phyloP scores from a whole-genome alignment of 441 rosid genomes.

The Erodium texanum region DNA sequence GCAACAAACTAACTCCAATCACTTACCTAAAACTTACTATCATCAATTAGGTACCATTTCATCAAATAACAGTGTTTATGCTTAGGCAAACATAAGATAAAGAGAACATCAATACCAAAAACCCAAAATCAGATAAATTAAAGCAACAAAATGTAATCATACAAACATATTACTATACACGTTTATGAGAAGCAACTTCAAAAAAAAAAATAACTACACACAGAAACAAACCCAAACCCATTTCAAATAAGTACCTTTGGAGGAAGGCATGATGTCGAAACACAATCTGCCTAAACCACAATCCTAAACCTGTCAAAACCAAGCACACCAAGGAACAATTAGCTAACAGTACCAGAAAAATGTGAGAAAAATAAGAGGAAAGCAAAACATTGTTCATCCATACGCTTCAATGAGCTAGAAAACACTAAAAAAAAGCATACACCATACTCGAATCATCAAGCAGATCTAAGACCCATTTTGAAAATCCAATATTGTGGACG shows the following conservation, averaged over 20 bases:
- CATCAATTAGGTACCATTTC: too few species aligned
- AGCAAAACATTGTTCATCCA: not conserved
- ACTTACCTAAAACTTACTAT: too few species aligned
- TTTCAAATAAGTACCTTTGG: not conserved
- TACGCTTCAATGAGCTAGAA: not conserved
- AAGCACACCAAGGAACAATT: not conserved
- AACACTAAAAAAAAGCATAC: not conserved
- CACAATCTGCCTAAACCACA: not conserved
- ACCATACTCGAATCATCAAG: not conserved
- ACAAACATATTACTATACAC: not conserved
- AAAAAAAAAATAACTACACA: not conserved
- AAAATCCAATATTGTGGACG: not conserved
- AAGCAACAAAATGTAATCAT: not conserved
- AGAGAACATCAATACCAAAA: not conserved
- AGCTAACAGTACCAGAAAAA: not conserved
- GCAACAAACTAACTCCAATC: too few species aligned
- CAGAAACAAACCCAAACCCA: not conserved
- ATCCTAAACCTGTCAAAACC: not conserved
- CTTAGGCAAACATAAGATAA: too few species aligned
- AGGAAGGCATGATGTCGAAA: not conserved
- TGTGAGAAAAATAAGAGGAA: not conserved
- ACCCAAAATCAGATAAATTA: not conserved
- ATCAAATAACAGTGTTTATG: too few species aligned
- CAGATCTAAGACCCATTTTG: not conserved
- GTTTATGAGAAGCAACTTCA: not conserved